A percentile compares a stretch with the other conserved stretches of the same genome.
Conservation (phyloP, 306 rosid genomes). For the Acacia confusa region DNA sequence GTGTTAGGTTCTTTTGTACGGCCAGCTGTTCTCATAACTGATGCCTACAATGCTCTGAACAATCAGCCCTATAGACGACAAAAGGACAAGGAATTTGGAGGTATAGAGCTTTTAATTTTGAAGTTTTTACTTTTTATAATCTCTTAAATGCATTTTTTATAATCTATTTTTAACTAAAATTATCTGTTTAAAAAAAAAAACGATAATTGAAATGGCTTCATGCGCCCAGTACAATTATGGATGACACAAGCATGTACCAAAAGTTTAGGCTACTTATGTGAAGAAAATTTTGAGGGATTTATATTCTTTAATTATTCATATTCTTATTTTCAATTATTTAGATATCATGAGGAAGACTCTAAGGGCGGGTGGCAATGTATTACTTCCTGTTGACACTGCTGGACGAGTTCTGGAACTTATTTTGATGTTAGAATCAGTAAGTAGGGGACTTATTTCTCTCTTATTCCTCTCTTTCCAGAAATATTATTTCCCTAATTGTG, state of each 20-base stretch:
- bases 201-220: neutral
- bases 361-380: constrained; percentile 81
- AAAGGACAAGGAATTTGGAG: constrained; percentile 93
- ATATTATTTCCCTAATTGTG: neutral
- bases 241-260: constrained; percentile 11
- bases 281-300: constrained; percentile 20
- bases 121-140: neutral
- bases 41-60: constrained; percentile 96
- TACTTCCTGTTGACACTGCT: constrained; percentile 87
- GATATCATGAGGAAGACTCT: constrained; percentile 85
- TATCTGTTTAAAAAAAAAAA: neutral
- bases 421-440: constrained; percentile 80
- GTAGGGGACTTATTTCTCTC: constrained; percentile 37
- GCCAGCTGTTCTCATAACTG: constrained; percentile 95
- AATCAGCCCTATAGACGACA: constrained; percentile 95
- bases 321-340: constrained; percentile 35
- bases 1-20: constrained; percentile 81
- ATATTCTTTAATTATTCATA: constrained; percentile 32
- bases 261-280: constrained; percentile 15
- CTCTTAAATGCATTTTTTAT: constrained; percentile 13
- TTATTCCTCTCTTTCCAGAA: neutral
- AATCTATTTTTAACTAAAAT: neutral
- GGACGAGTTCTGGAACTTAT: constrained; percentile 90
- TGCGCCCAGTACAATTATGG: neutral
- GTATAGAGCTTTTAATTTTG: constrained; percentile 44